A percentile compares a stretch with the other conserved stretches of the same genome.
These are phyloP conservation scores for Tetrastigma voinierianum DNA, from an alignment of 164 flowering plant genomes.

Conservation along the genomic window DNA sequence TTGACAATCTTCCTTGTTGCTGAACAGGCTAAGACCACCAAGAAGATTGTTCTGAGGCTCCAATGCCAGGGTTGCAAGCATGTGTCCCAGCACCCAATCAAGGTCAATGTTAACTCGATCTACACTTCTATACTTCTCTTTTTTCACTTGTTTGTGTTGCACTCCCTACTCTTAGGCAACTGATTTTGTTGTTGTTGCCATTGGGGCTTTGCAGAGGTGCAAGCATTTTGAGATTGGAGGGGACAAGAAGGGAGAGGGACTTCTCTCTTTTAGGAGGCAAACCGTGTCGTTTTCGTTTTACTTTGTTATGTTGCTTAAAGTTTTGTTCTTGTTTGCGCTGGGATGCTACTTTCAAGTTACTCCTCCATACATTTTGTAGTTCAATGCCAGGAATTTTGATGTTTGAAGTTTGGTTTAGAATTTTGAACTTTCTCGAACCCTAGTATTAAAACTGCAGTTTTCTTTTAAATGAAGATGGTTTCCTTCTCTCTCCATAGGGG, in stretches of 20 bases:
- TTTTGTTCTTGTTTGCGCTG: too few species aligned
- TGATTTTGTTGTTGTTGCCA: not conserved
- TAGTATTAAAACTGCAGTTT: too few species aligned
- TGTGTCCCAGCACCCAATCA: conserved; percentile 60
- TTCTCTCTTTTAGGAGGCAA: conserved; percentile 44
- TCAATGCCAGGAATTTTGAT: too few species aligned
- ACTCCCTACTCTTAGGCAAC: not conserved
- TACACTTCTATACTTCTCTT: not conserved
- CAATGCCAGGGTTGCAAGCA: conserved; percentile 69
- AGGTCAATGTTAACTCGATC: conserved; percentile 26
- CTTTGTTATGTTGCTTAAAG: not conserved
- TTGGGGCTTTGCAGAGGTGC: conserved; percentile 44
- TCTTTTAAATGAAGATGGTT: too few species aligned
- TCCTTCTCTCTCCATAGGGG: too few species aligned
- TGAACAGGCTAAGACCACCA: conserved; percentile 58
- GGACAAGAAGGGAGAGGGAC: conserved; percentile 78
- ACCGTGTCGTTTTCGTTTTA: conserved; percentile 3
- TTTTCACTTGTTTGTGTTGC: too few species aligned
- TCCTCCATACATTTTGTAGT: too few species aligned
- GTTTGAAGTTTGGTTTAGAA: too few species aligned
- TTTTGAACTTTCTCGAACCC: too few species aligned
- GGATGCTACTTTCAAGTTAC: too few species aligned
- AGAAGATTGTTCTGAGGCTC: conserved; percentile 69
- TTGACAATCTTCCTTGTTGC: not conserved
- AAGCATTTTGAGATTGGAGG: conserved; percentile 73